phyloP scores from a whole-genome alignment of 2,329 filamentous ascomycete genomes.

The Sarocladiaceae sp. region DNA sequence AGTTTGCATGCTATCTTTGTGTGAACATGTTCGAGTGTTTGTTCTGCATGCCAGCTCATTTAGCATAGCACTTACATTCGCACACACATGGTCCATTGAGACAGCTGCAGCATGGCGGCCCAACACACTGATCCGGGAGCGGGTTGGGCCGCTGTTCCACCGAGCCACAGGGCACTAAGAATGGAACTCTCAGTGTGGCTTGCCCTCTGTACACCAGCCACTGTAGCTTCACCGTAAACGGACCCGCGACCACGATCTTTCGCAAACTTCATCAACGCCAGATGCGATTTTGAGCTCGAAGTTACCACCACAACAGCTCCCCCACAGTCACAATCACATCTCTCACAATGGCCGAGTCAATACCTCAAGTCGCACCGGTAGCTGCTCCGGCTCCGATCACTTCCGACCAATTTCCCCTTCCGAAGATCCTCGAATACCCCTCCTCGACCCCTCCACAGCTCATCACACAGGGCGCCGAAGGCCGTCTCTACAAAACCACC shows the following conservation, averaged over 20 bases:
- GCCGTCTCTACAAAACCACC: conserved; percentile 82
- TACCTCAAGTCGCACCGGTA: neutral
- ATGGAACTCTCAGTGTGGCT: neutral
- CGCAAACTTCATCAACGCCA: conserved; percentile 2
- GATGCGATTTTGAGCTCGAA: no score
- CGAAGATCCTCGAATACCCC: conserved; percentile 60
- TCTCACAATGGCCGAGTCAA: neutral
- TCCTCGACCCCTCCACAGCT: conserved; percentile 59
- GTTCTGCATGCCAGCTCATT: neutral
- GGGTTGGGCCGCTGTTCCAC: neutral
- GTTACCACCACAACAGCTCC: no score
- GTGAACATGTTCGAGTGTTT: neutral
- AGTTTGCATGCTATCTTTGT: no score
- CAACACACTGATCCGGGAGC: neutral
- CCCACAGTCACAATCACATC: no score
- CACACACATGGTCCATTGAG: neutral
- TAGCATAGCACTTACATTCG: neutral
- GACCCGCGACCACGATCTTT: neutral
- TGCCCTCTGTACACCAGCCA: neutral
- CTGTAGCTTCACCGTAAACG: neutral
- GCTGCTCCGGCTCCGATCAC: neutral
- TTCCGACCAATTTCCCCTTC: conserved; percentile 46
- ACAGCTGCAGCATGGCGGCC: conserved; percentile 6
- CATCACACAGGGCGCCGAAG: conserved; percentile 92
- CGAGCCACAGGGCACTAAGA: neutral